A percentile compares a stretch with the other conserved stretches of the same genome.
These are phyloP conservation scores for Vachellia collinsii DNA, from an alignment of 306 rosid species.

Conservation along the genomic window DNA sequence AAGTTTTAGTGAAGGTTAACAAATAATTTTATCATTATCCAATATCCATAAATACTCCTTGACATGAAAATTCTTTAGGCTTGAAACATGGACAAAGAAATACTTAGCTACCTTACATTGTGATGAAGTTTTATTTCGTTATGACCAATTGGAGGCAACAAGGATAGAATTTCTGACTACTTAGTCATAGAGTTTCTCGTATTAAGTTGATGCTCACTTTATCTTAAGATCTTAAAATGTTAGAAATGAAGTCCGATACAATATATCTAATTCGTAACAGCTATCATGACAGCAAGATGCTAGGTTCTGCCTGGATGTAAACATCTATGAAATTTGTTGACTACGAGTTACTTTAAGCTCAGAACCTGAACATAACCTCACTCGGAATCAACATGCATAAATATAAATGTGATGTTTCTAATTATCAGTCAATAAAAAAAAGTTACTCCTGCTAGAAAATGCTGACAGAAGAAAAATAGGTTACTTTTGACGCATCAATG, in stretches of 20 bases:
- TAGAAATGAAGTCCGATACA: not conserved
- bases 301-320: not conserved
- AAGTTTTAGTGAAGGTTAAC: not conserved
- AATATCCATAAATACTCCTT: not conserved
- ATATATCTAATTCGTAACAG: not conserved
- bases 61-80: not conserved
- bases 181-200: not conserved
- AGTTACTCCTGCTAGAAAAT: not conserved
- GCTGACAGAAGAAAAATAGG: constrained; percentile 16
- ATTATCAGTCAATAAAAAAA: not conserved
- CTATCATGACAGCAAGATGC: not conserved
- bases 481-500: constrained; percentile 47
- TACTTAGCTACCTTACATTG: not conserved
- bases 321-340: not conserved
- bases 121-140: not conserved
- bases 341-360: not conserved
- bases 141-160: not conserved
- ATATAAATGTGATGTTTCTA: not conserved
- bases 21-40: not conserved
- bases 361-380: not conserved
- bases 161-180: not conserved
- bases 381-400: not conserved
- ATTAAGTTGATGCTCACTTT: not conserved
- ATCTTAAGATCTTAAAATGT: not conserved
- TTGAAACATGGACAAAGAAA: not conserved